These are phyloP conservation scores for Penicillium bovifimosum DNA, from an alignment of 495 filamentous ascomycete genomes.

Conservation along the genomic window DNA sequence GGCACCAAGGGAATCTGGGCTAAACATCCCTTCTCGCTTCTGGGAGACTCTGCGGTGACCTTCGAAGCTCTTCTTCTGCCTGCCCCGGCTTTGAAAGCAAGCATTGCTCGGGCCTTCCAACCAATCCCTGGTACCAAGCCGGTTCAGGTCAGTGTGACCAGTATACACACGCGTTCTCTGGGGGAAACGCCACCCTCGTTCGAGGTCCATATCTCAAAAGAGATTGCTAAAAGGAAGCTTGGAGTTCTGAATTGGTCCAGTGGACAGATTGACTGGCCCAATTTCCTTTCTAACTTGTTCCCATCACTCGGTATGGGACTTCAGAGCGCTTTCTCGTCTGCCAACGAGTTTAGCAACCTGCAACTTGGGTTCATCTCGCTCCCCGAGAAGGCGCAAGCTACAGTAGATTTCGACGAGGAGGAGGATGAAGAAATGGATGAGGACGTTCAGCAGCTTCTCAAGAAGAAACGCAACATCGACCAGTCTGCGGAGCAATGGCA, in stretches of 20 bases:
- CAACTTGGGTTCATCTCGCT: slow-evolving; percentile 32
- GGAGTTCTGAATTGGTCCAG: slow-evolving; percentile 35
- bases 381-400: slow-evolving; percentile 7
- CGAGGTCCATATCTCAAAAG: slow-evolving; percentile 25
- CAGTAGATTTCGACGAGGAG: slow-evolving; percentile 20
- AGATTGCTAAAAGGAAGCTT: slow-evolving; percentile 27
- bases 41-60: slow-evolving; percentile 27
- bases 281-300: slow-evolving; percentile 20
- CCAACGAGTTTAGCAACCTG: slow-evolving; percentile 25
- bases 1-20: slow-evolving; percentile 26
- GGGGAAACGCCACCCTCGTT: slow-evolving; percentile 26
- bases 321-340: slow-evolving; percentile 15
- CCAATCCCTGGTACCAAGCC: slow-evolving; percentile 32
- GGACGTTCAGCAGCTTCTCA: slow-evolving; percentile 6
- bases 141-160: slow-evolving; percentile 27
- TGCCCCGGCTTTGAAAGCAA: slow-evolving; percentile 23
- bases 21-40: slow-evolving; percentile 26
- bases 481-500: slow-evolving; percentile 34
- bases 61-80: slow-evolving; percentile 29
- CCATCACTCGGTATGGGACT: slow-evolving; percentile 20
- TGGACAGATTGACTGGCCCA: slow-evolving; percentile 34
- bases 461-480: slow-evolving; percentile 19
- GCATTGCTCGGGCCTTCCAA: slow-evolving; percentile 24
- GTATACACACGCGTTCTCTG: slow-evolving; percentile 25
- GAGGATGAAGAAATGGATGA: slow-evolving; percentile 19